A percentile compares a stretch with the other conserved stretches of the same genome.
phyloP scores from a whole-genome alignment of 306 rosid species.

The Carpinus fangiana region DNA sequence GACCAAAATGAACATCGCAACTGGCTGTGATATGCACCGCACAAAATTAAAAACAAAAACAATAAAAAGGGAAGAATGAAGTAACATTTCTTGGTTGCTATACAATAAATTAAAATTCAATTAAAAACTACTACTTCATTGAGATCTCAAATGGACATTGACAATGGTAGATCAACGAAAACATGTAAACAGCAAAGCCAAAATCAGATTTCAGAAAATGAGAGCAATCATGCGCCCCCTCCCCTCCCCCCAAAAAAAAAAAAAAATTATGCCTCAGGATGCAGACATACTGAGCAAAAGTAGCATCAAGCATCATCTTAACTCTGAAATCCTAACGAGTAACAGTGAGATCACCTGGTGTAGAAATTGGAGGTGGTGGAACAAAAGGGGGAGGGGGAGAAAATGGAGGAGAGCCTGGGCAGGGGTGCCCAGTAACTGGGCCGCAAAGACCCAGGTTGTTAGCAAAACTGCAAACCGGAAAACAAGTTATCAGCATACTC shows the following conservation, averaged over 20 bases:
- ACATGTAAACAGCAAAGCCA: neutral
- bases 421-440: slow-evolving; percentile 96
- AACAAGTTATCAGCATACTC: slow-evolving; percentile 19
- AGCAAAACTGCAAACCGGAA: slow-evolving; percentile 75
- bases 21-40: neutral
- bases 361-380: slow-evolving; percentile 83
- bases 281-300: neutral
- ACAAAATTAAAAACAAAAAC: neutral
- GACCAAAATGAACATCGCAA: slow-evolving; percentile 15
- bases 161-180: neutral
- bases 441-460: slow-evolving; percentile 92
- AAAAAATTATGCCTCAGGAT: neutral
- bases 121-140: neutral
- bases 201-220: neutral
- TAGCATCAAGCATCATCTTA: slow-evolving; percentile 9
- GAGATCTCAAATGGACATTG: neutral
- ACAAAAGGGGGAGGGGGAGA: slow-evolving; percentile 99
- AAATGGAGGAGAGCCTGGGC: slow-evolving; percentile 99
- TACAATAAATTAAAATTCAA: neutral
- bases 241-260: no score
- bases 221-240: neutral
- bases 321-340: slow-evolving; percentile 5
- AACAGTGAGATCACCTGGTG: slow-evolving; percentile 65
- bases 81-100: neutral
- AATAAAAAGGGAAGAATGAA: neutral